Evolutionary conservation across 768 basidiomycete genomes (phyloP).

Genomic region (Roridomyces roridus): DNA sequence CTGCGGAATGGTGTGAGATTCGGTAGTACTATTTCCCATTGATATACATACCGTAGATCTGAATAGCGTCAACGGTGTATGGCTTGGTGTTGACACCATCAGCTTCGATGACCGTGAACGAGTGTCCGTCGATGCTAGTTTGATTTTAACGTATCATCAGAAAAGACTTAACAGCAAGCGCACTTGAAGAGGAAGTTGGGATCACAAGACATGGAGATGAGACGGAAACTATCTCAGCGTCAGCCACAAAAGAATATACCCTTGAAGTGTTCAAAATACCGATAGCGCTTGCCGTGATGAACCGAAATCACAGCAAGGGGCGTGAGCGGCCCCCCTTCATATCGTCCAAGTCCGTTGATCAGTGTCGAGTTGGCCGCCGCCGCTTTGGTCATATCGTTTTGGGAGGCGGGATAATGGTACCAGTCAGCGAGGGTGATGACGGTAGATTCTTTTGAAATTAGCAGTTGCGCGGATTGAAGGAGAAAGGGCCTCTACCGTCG

Average conservation of each 20-base stretch:
- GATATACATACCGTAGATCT: conserved; percentile 39
- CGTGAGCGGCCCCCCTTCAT: conserved; percentile 37
- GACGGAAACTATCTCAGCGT: conserved; percentile 48
- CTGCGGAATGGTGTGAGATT: conserved; percentile 41
- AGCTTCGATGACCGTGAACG: conserved; percentile 39
- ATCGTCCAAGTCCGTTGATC: conserved; percentile 39
- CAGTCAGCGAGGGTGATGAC: conserved; percentile 36
- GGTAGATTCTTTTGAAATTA: conserved; percentile 22
- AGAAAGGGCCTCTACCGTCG: conserved; percentile 37
- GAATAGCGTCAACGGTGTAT: conserved; percentile 43
- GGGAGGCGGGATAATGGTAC: conserved; percentile 8
- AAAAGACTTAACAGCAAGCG: too few relatives aligned
- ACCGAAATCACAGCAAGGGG: conserved; percentile 50
- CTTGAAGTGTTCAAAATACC: conserved; percentile 1
- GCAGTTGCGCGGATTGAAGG: background rate
- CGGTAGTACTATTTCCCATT: conserved; percentile 41
- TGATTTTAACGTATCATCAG: too few relatives aligned
- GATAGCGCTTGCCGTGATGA: conserved; percentile 41
- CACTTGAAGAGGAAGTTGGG: conserved; percentile 33
- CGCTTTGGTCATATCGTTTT: background rate
- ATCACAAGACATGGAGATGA: conserved; percentile 45
- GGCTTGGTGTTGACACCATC: conserved; percentile 42
- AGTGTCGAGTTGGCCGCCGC: conserved; percentile 23
- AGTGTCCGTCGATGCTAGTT: conserved; percentile 30
- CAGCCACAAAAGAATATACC: background rate